These are phyloP conservation scores for Saksenaea oblongispora DNA, from an alignment of 371 early-diverging fungal genomes.

Conservation along the genomic window DNA sequence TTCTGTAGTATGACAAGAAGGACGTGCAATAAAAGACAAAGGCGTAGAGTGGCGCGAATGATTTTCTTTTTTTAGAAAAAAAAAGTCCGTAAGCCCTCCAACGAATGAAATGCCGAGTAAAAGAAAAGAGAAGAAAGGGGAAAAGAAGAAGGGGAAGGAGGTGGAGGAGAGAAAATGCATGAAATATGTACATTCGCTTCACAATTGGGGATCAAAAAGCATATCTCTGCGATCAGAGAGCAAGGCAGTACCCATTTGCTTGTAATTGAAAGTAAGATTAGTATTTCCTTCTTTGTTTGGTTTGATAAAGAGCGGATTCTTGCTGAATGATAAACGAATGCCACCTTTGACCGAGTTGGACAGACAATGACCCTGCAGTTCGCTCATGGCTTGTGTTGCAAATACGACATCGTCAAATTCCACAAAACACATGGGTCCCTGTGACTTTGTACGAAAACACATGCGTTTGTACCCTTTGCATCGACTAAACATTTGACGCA, in stretches of 20 bases:
- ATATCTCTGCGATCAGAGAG: conserved; percentile 21
- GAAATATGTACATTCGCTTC: conserved; percentile 15
- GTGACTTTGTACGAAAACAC: conserved; percentile 81
- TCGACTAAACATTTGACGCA: conserved; percentile 75
- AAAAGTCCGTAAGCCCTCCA: neutral
- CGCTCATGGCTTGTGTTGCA: conserved; percentile 85
- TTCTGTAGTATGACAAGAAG: neutral
- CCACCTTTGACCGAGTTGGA: conserved; percentile 91
- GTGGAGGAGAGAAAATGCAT: neutral
- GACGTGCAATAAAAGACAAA: neutral
- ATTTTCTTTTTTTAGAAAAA: neutral
- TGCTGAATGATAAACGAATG: conserved; percentile 91
- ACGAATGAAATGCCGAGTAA: conserved; percentile 7
- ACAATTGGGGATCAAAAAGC: conserved; percentile 22
- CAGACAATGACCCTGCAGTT: conserved; percentile 80
- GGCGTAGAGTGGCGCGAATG: conserved; percentile 2
- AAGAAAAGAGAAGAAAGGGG: conserved; percentile 6
- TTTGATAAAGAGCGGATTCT: conserved; percentile 86
- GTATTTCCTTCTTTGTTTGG: conserved; percentile 26
- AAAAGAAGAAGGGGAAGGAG: neutral
- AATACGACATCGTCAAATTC: conserved; percentile 90
- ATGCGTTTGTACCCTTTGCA: conserved; percentile 87
- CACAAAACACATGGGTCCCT: conserved; percentile 94
- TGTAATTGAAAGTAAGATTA: conserved; percentile 15
- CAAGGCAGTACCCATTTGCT: conserved; percentile 31